Conservation (phyloP, 2,329 filamentous ascomycete genomes). For the Cryphonectria nitschkei region DNA sequence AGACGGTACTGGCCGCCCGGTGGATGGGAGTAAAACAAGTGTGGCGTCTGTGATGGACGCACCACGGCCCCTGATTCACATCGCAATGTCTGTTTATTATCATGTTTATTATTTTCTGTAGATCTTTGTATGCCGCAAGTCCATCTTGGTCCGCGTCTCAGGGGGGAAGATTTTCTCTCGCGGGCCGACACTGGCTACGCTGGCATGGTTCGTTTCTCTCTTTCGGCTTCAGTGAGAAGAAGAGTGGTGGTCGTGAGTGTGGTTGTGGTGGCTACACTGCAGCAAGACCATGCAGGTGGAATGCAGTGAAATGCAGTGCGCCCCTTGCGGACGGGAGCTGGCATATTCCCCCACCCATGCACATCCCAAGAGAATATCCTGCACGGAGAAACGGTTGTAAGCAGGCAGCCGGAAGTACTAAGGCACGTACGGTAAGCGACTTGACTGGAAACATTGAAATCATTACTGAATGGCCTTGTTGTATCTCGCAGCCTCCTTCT, state of each 20-base stretch:
- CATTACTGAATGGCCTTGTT: not conserved
- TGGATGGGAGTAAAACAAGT: not conserved
- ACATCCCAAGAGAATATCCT: not conserved
- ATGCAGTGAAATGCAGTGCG: not conserved
- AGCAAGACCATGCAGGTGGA: not conserved
- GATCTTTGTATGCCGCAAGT: not conserved
- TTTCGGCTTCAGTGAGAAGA: not conserved
- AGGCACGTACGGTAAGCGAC: not conserved
- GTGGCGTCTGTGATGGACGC: conserved; percentile 2
- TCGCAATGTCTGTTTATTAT: conserved; percentile 8
- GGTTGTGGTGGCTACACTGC: not conserved
- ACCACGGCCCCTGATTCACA: conserved; percentile 21
- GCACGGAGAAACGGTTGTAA: not conserved
- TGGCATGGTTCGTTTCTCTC: not conserved
- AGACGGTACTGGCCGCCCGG: not conserved
- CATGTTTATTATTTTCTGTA: not conserved
- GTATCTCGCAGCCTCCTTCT: not conserved
- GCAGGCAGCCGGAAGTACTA: not conserved
- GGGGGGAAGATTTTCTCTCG: not conserved
- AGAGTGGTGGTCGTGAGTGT: not conserved
- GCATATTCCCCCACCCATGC: not conserved
- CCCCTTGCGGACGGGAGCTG: not conserved
- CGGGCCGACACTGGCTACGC: not conserved
- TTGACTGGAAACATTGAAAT: not conserved
- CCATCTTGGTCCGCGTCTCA: not conserved